Conservation (phyloP, 352 stramenopile species). For the Phytophthora megakarya region DNA sequence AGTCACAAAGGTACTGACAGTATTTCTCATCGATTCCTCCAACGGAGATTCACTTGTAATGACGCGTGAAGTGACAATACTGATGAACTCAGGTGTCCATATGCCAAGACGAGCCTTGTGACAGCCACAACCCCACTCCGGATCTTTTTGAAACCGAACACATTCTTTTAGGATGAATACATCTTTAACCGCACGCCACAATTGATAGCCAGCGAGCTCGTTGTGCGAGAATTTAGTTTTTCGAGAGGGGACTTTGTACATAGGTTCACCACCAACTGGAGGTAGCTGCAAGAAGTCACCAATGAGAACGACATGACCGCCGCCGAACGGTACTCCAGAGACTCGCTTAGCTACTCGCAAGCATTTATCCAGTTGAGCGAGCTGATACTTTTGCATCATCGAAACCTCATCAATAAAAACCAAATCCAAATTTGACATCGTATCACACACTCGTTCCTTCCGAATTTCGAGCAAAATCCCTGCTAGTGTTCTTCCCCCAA, state of each 20-base stretch:
- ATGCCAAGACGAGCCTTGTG: neutral
- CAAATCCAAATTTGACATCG: no score
- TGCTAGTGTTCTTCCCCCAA: no score
- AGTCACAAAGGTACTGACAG: neutral
- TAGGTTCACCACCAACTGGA: no score
- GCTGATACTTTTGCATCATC: no score
- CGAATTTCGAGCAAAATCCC: no score
- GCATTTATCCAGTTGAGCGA: no score
- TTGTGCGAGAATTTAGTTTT: neutral
- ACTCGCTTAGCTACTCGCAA: no score
- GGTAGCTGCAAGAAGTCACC: no score
- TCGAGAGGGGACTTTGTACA: neutral
- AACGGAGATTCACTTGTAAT: neutral
- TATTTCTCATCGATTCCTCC: neutral
- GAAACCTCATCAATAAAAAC: no score
- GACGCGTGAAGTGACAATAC: neutral
- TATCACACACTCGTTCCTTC: no score
- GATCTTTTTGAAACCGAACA: neutral
- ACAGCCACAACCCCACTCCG: neutral
- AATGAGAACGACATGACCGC: no score
- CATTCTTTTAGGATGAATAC: neutral
- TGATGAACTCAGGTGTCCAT: neutral
- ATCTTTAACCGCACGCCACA: neutral
- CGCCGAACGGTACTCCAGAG: no score
- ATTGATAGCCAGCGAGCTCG: neutral